Percentiles rank a stretch among this genome's conserved stretches.
These are phyloP conservation scores for Talaromyces liani DNA, from an alignment of 495 filamentous ascomycete genomes.

Conservation along the genomic window DNA sequence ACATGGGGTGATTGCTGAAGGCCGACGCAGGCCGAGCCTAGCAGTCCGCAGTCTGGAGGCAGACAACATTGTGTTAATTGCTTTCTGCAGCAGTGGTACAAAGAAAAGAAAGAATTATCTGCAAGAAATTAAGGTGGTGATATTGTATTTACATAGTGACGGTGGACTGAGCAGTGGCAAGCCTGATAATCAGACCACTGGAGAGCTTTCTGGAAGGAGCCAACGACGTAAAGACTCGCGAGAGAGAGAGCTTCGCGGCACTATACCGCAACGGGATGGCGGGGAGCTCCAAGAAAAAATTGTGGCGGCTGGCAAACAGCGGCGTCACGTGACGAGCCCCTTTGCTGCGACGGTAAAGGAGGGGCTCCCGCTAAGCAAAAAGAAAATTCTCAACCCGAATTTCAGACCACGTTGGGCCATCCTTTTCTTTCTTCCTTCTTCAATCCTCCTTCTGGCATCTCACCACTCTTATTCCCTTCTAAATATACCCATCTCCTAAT, in stretches of 20 bases:
- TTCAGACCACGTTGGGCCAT: background rate
- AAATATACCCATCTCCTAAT: constrained; percentile 9
- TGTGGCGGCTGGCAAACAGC: constrained; percentile 1
- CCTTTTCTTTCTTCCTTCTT: constrained; percentile 18
- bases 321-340: constrained; percentile 4
- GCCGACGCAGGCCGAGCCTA: background rate
- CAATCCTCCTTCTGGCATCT: constrained; percentile 15
- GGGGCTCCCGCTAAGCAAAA: constrained; percentile 9
- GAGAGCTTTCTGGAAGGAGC: constrained; percentile 8
- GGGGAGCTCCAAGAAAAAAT: background rate
- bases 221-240: background rate
- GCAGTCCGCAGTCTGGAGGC: background rate
- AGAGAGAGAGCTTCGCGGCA: background rate
- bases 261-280: background rate
- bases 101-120: background rate
- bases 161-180: background rate
- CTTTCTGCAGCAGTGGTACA: background rate
- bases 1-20: background rate
- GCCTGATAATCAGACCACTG: background rate
- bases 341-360: background rate
- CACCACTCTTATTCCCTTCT: constrained; percentile 14
- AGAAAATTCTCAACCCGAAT: constrained; percentile 29
- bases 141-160: background rate
- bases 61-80: background rate
- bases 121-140: background rate